These are phyloP conservation scores for Lablab purpureus DNA, from an alignment of 306 rosid genomes.

Conservation along the genomic window DNA sequence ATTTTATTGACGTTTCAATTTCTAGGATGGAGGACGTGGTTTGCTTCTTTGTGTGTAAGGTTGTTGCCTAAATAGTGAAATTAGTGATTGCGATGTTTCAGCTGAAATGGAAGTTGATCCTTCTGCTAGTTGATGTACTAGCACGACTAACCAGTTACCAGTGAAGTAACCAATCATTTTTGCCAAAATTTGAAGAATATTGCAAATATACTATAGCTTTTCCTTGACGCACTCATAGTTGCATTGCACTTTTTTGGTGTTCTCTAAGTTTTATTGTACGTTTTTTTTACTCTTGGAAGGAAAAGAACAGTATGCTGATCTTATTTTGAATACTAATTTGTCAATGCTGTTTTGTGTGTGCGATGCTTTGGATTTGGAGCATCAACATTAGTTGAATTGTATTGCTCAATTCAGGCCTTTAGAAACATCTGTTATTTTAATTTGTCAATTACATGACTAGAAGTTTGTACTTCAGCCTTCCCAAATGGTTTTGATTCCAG, in stretches of 20 bases:
- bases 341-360: slow-evolving; percentile 19
- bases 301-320: slow-evolving; percentile 15
- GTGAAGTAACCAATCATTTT: slow-evolving; percentile 42
- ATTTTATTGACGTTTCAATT: not conserved
- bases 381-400: slow-evolving; percentile 25
- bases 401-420: slow-evolving; percentile 12
- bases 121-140: slow-evolving; percentile 44
- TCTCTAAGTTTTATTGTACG: slow-evolving; percentile 4
- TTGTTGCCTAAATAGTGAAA: slow-evolving; percentile 6
- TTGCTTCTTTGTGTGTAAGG: slow-evolving; percentile 27
- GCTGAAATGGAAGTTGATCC: slow-evolving; percentile 38
- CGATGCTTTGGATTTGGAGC: slow-evolving; percentile 39
- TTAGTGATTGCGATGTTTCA: slow-evolving; percentile 39
- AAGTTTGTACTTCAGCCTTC: slow-evolving; percentile 12
- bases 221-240: slow-evolving; percentile 20
- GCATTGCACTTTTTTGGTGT: not conserved
- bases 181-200: slow-evolving; percentile 20
- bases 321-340: slow-evolving; percentile 1
- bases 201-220: slow-evolving; percentile 25
- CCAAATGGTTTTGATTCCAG: not conserved
- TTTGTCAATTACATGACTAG: slow-evolving; percentile 25
- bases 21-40: not conserved
- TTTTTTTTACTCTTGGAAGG: not conserved
- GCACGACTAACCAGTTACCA: slow-evolving; percentile 27
- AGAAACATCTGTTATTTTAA: slow-evolving; percentile 26